A percentile compares a stretch with the other conserved stretches of the same genome.
phyloP scores from a whole-genome alignment of 2,329 filamentous ascomycete species.

The Colletotrichum lupini region DNA sequence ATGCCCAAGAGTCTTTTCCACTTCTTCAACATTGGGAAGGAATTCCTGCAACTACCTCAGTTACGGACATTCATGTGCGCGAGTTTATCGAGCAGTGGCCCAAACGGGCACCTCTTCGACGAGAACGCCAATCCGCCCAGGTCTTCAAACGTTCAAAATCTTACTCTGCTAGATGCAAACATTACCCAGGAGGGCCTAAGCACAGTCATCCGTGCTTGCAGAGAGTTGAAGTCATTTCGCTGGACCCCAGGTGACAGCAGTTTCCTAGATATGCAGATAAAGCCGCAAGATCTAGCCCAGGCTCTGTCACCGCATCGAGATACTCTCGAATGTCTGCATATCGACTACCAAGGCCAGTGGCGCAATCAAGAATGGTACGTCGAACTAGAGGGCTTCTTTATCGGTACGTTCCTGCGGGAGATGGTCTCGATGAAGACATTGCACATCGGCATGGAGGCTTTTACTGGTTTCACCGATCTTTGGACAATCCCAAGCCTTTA shows the following conservation, averaged over 20 bases:
- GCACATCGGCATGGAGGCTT: conserved; percentile 8
- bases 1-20: conserved; percentile 9
- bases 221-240: neutral
- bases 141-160: neutral
- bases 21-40: conserved; percentile 13
- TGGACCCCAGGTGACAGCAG: conserved; percentile 7
- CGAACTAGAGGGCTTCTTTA: neutral
- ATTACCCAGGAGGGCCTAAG: neutral
- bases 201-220: neutral
- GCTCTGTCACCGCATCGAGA: neutral
- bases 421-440: neutral
- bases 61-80: neutral
- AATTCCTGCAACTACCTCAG: conserved; percentile 1
- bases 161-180: conserved; percentile 1
- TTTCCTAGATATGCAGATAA: conserved; percentile 12
- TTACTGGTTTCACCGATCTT: neutral
- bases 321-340: neutral
- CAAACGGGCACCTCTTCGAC: conserved; percentile 9
- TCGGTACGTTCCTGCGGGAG: neutral
- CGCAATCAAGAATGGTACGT: neutral
- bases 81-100: neutral
- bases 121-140: neutral
- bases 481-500: neutral
- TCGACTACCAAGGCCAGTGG: conserved; percentile 1
- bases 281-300: neutral